Conservation (phyloP, 768 basidiomycete genomes). For the Suillus weaverae region DNA sequence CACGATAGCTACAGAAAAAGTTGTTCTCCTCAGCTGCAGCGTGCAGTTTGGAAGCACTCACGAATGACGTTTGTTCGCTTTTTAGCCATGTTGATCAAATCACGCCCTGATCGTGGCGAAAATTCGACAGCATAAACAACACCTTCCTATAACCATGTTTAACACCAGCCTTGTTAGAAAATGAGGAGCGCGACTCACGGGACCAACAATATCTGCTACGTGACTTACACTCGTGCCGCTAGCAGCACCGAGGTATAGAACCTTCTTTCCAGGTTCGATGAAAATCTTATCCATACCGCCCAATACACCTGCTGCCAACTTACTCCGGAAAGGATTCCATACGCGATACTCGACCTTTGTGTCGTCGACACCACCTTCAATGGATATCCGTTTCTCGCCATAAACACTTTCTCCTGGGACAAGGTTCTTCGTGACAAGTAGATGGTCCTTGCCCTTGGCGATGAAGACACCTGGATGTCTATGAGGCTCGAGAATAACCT, state of each 20-base stretch:
- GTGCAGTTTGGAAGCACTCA: constrained; percentile 40
- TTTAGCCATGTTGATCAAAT: constrained; percentile 99
- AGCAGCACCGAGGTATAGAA: constrained; percentile 96
- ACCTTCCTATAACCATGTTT: constrained; percentile 63
- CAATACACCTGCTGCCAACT: constrained; percentile 94
- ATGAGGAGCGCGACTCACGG: constrained; percentile 51
- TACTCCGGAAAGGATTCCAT: constrained; percentile 99
- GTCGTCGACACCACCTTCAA: constrained; percentile 71
- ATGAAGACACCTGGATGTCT: constrained; percentile 94
- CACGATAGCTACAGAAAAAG: constrained; percentile 68
- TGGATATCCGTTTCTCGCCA: constrained; percentile 94
- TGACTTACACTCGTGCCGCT: constrained; percentile 98
- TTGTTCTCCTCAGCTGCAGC: constrained; percentile 5
- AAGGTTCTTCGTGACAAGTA: constrained; percentile 97
- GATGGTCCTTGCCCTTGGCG: constrained; percentile 95
- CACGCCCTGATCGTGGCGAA: constrained; percentile 93
- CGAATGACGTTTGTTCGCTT: constrained; percentile 99
- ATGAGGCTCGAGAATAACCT: constrained; percentile 93
- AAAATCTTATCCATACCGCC: constrained; percentile 93
- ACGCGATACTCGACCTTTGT: constrained; percentile 97
- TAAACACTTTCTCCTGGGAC: constrained; percentile 98
- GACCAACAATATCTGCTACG: constrained; percentile 98
- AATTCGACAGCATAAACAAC: constrained; percentile 99
- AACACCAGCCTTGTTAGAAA: constrained; percentile 13
- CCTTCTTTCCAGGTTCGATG: constrained; percentile 92